A percentile compares a stretch with the other conserved stretches of the same genome.
Conservation (phyloP, 768 basidiomycete genomes). For the Mycena alexandri region DNA sequence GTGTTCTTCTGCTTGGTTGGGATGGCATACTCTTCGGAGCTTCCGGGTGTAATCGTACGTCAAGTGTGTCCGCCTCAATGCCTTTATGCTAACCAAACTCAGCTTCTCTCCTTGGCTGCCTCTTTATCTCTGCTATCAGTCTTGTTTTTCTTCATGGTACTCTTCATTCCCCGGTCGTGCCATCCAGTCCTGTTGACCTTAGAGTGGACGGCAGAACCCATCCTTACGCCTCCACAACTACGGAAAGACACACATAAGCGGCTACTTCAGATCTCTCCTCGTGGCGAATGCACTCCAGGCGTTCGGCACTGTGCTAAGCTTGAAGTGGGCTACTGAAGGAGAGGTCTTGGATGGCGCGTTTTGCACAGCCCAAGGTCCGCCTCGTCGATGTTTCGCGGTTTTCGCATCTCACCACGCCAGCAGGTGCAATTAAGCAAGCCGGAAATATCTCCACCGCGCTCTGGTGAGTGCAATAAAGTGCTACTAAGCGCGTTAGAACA, state of each 20-base stretch:
- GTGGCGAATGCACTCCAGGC: slow-evolving; percentile 46
- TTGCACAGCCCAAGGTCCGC: slow-evolving; percentile 46
- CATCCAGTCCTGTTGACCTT: neutral
- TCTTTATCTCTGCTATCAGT: slow-evolving; percentile 22
- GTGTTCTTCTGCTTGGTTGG: neutral
- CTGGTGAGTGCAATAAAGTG: slow-evolving; percentile 37
- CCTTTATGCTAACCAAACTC: neutral
- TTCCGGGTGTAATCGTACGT: slow-evolving; percentile 28
- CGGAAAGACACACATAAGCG: slow-evolving; percentile 44
- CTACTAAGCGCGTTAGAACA: neutral
- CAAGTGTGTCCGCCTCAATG: too few species aligned
- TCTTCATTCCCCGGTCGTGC: neutral
- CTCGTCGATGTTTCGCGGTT: neutral
- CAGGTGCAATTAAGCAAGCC: slow-evolving; percentile 54
- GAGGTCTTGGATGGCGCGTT: slow-evolving; percentile 36
- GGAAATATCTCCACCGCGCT: slow-evolving; percentile 59
- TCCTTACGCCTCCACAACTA: slow-evolving; percentile 36
- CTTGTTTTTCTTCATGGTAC: slow-evolving; percentile 29
- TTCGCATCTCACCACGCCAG: neutral
- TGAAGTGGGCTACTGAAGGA: slow-evolving; percentile 44
- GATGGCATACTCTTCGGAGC: slow-evolving; percentile 19
- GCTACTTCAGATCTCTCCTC: slow-evolving; percentile 45
- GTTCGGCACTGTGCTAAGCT: slow-evolving; percentile 43
- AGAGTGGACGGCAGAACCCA: slow-evolving; percentile 15
- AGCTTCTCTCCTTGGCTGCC: slow-evolving; percentile 19